A percentile compares a stretch with the other conserved stretches of the same genome.
Conservation (phyloP, 768 basidiomycete genomes). For the Agrocybe praecox region DNA sequence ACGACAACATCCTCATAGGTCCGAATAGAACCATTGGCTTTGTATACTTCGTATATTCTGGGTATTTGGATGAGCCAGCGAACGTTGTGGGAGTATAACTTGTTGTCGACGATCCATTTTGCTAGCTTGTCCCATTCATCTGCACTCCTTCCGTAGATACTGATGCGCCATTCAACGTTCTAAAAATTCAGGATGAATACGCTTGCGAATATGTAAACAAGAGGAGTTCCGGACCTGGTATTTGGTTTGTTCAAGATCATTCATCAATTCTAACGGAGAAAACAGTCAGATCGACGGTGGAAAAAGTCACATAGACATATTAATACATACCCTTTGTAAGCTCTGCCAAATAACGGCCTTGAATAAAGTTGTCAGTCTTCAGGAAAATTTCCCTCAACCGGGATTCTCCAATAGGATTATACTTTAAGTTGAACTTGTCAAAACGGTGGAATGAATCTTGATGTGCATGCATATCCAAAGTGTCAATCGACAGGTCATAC, state of each 20-base stretch:
- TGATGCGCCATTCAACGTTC: conserved; percentile 98
- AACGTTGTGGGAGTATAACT: conserved; percentile 94
- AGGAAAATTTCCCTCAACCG: conserved; percentile 95
- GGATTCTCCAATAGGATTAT: conserved; percentile 96
- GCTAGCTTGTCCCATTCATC: conserved; percentile 99
- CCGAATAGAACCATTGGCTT: conserved; percentile 76
- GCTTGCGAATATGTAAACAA: neutral
- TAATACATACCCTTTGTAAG: conserved; percentile 74
- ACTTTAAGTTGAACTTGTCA: conserved; percentile 97
- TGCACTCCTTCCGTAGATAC: conserved; percentile 83
- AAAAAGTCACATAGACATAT: neutral
- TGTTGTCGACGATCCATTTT: conserved; percentile 94
- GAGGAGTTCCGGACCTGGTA: conserved; percentile 69
- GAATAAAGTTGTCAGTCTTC: conserved; percentile 95
- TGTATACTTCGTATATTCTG: conserved; percentile 94
- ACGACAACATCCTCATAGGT: conserved; percentile 91
- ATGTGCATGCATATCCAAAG: conserved; percentile 99
- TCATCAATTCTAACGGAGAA: conserved; percentile 78
- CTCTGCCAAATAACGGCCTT: conserved; percentile 93
- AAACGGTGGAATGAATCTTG: conserved; percentile 98
- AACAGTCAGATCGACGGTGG: neutral
- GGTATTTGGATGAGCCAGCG: conserved; percentile 98
- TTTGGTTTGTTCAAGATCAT: conserved; percentile 97
- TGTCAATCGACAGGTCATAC: conserved; percentile 98
- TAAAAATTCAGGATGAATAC: conserved; percentile 24